A percentile compares a stretch with the other conserved stretches of the same genome.
Evolutionary conservation across 306 rosid species (phyloP).

Genomic region (Quercus engelmannii): DNA sequence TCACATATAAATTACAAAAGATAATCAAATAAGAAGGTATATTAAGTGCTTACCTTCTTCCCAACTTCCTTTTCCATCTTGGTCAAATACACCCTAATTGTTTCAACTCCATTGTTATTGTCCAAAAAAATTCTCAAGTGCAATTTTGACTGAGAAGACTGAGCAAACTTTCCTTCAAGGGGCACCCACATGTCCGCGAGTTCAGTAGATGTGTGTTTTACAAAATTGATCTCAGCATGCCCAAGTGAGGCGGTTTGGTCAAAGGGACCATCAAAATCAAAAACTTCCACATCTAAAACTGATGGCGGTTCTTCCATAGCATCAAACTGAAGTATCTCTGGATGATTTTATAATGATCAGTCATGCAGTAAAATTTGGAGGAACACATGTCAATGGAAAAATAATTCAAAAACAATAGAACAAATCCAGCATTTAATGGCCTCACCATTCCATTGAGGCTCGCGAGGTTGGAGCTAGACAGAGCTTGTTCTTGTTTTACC

Average conservation of each 20-base stretch:
- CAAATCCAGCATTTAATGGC: constrained; percentile 10
- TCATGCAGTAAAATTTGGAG: neutral
- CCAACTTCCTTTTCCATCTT: constrained; percentile 98
- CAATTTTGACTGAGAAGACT: constrained; percentile 80
- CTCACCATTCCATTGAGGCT: constrained; percentile 93
- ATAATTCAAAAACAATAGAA: neutral
- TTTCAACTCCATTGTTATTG: constrained; percentile 72
- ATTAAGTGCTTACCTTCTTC: constrained; percentile 54
- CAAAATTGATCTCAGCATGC: constrained; percentile 79
- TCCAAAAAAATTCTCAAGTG: constrained; percentile 84
- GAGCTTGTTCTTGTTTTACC: constrained; percentile 90
- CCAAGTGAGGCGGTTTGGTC: constrained; percentile 81
- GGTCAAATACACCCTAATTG: constrained; percentile 71
- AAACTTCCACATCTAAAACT: constrained; percentile 72
- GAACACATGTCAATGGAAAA: constrained; percentile 9
- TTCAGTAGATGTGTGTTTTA: constrained; percentile 69
- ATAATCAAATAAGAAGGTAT: neutral
- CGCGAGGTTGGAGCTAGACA: constrained; percentile 65
- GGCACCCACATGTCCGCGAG: constrained; percentile 83
- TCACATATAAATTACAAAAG: neutral
- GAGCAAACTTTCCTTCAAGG: constrained; percentile 86
- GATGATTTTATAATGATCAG: constrained; percentile 11
- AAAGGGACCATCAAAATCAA: constrained; percentile 90
- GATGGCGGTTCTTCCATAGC: constrained; percentile 98
- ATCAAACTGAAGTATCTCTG: constrained; percentile 90